Base-by-base conservation (phyloP, 768 basidiomycete genomes). In the Daedaleopsis sinensis region DNA sequence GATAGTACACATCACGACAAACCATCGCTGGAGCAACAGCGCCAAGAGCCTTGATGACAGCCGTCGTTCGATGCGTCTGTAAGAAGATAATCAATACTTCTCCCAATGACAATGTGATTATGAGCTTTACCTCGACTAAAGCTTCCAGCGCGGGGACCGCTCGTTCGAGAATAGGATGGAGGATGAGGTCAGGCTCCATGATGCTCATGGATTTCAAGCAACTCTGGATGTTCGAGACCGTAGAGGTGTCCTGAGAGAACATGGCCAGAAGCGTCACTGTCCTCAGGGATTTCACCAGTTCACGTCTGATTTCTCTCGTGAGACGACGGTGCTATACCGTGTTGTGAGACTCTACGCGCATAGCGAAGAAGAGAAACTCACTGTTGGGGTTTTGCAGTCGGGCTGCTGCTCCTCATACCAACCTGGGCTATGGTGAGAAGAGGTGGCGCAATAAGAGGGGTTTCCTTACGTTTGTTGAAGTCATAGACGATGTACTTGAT, bases 61-160 rank as follows among this genome's bases (percentile, higher is more conserved):
- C 88, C 48, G 90, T 83, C 0, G 93, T 95, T 52, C 94, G 80
- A 65, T 94, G 89, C 0, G 93, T 95, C 89, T 93, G 63, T 2
- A 56, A 55, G 43, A n/a, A 54, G 61, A 19, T 44, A 37, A 64
- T 35, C 21, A 21, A 56, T 27, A 51, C 10, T 15, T 46, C 39
- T 46, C 44, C 57, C 18, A 13, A 8, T 9, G 15, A 27, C 3
- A 8, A 42, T 13, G 18, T 2, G 11, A 42, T 42, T 15, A 16
- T 6, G 24, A 43, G 21, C 12, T 80, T 47, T 65, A 89, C 91
- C 82, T 95, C 93, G 16, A 88, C 87, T n/a, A 96, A 76, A 4
- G 91, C 87, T 73, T 95, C 93, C n/a, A 97, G 75, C 0, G 93
- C 90, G 1, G 93, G 92, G 6, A 90, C 86, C 11, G 92, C 91